Evolutionary conservation across 2,329 filamentous ascomycete genomes (phyloP), one percentile per base, ranked within the genome.

Genomic region (Emericellopsis atlantica): DNA sequence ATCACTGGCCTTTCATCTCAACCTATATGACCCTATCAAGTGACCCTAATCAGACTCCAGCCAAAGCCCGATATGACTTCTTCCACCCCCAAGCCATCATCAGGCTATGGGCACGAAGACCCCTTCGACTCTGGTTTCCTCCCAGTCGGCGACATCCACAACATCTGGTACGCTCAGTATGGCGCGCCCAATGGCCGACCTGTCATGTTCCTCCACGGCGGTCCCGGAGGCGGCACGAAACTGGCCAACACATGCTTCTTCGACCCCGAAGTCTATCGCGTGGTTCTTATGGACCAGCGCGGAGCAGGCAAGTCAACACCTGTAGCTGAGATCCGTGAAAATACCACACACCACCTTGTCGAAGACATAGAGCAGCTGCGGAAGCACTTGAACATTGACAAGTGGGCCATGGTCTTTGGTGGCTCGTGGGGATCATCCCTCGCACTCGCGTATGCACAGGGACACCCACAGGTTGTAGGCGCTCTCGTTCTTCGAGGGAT

Each of bases 311-410:
- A 38, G 22, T 38, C 36, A 15, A 29, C 10, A 4, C 36, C 36
- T 2, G 24, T 16, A 2, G 36, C 36, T 10, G 36, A 38, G 24
- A 14, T 38, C 21, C 21, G 24, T 10, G 36, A 38, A 10, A 38
- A 38, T 26, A 38, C 36, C 12, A 24, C 36, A 3, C 36, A 38
- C 21, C 36, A 38, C 21, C 36, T 38, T 6, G n/a, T 29, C 18
- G 18, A 23, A 8, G 36, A 38, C n/a, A 38, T 38, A 15, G 36
- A 38, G 36, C 22, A 7, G 36, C 36, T 38, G 36, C 36, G 36
- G 10, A 23, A 23, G 14, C 36, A 38, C 16, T 18, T 38, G 11
- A 18, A 18, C 21, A 38, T 38, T 10, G 15, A 18, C 9, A 23
- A 38, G 21, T 38, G 36, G 36, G 21, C 18, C 24, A 23, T 38